phyloP scores from a whole-genome alignment of 208 protist genomes.

The Trypanosoma platydactyli region DNA sequence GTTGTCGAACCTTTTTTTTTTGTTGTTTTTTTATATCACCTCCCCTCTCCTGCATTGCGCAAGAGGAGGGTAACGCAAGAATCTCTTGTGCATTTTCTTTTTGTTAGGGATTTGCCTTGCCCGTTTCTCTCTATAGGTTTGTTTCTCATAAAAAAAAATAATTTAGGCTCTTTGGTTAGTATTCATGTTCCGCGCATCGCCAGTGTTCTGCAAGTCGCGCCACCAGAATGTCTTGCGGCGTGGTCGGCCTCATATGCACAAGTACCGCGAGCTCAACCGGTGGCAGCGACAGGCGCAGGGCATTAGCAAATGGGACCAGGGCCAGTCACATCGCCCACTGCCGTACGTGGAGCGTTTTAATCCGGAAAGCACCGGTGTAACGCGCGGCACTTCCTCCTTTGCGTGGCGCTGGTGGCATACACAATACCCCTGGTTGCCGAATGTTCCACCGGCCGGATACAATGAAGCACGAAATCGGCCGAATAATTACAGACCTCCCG shows the following conservation, averaged over 20 bases:
- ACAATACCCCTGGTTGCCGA: conserved; percentile 90
- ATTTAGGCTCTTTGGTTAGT: not conserved
- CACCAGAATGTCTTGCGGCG: conserved; percentile 85
- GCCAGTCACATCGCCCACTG: conserved; percentile 80
- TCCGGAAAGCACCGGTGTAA: conserved; percentile 80
- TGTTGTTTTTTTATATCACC: conserved; percentile 2
- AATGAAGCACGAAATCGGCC: conserved; percentile 29
- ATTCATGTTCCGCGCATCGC: conserved; percentile 11
- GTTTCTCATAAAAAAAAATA: too few species aligned
- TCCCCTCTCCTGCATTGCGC: too few species aligned
- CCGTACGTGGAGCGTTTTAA: conserved; percentile 87
- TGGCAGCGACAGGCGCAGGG: conserved; percentile 92
- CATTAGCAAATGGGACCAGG: conserved; percentile 87
- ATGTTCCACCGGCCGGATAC: conserved; percentile 59
- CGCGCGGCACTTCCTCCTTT: conserved; percentile 71
- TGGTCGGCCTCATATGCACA: conserved; percentile 80
- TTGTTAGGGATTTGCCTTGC: too few species aligned
- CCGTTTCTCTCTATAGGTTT: too few species aligned
- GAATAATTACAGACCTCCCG: conserved; percentile 46
- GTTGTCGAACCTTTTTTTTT: not conserved
- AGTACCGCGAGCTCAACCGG: conserved; percentile 86
- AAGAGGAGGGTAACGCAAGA: not conserved
- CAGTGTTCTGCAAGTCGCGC: conserved; percentile 56
- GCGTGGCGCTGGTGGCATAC: conserved; percentile 93
- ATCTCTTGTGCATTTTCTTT: too few species aligned